A percentile compares a stretch with the other conserved stretches of the same genome.
Evolutionary conservation across 768 basidiomycete species (phyloP).

Genomic region (Boletus vinaceobasis): DNA sequence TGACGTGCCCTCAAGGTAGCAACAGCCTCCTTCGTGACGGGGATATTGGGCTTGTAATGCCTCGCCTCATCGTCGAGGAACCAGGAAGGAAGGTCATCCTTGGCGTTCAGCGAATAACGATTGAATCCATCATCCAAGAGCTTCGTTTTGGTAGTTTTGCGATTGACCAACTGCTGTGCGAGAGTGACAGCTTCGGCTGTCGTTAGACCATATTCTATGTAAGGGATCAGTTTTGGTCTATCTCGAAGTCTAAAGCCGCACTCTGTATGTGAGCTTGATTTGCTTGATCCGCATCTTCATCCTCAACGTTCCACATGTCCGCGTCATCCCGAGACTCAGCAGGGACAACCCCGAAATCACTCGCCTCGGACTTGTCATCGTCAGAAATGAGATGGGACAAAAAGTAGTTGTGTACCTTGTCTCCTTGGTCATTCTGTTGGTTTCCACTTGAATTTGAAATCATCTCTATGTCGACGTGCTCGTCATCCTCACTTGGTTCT

Average conservation of each 20-base stretch:
- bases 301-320: constrained; percentile 78
- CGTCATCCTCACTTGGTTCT: constrained; percentile 34
- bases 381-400: constrained; percentile 6
- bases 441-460: constrained; percentile 29
- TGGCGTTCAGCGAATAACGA: constrained; percentile 86
- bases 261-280: constrained; percentile 66
- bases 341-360: constrained; percentile 76
- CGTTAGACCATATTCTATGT: constrained; percentile 70
- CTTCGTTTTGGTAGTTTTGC: constrained; percentile 81
- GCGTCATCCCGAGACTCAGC: constrained; percentile 51
- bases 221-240: constrained; percentile 1
- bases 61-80: constrained; percentile 96
- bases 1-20: constrained; percentile 81
- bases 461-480: constrained; percentile 24
- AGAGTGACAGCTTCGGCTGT: constrained; percentile 90
- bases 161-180: constrained; percentile 88
- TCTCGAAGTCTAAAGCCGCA: constrained; percentile 34
- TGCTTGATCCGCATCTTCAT: constrained; percentile 68
- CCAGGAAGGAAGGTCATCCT: constrained; percentile 92
- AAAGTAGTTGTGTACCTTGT: constrained; percentile 22
- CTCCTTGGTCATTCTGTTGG: constrained; percentile 28
- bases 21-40: constrained; percentile 96
- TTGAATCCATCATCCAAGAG: constrained; percentile 95
- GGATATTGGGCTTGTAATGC: constrained; percentile 90
- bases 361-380: constrained; percentile 21